A percentile compares a stretch with the other conserved stretches of the same genome.
phyloP scores from a whole-genome alignment of 2,329 filamentous ascomycete species.

The Colletotrichum sidae region DNA sequence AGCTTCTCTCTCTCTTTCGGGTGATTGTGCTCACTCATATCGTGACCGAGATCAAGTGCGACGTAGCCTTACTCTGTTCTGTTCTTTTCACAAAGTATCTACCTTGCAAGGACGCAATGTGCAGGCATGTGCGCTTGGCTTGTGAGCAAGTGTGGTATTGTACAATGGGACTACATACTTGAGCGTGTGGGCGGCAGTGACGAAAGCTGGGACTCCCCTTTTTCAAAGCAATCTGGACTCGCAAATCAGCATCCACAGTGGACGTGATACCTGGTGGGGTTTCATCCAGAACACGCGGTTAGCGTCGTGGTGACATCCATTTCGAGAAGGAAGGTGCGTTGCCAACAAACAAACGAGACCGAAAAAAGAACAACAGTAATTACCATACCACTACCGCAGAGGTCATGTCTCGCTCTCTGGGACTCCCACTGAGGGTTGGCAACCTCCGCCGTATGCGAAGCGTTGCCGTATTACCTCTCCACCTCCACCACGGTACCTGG shows the following conservation, averaged over 20 bases:
- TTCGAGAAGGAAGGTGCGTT: conserved; percentile 27
- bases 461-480: conserved; percentile 4
- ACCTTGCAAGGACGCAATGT: too few species aligned
- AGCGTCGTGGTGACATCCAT: conserved; percentile 35
- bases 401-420: background rate
- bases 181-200: conserved; percentile 2
- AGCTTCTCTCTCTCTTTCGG: too few species aligned
- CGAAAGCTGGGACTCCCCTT: conserved; percentile 26
- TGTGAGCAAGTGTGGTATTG: conserved; percentile 26
- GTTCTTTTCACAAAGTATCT: too few species aligned
- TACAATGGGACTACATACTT: too few species aligned
- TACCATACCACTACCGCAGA: background rate
- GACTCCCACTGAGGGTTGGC: background rate
- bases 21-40: too few species aligned
- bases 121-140: background rate
- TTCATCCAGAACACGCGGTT: conserved; percentile 17
- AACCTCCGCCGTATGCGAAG: background rate
- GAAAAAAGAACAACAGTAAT: conserved; percentile 19
- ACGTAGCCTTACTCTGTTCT: too few species aligned
- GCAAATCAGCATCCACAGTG: conserved; percentile 31
- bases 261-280: background rate
- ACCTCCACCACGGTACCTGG: background rate
- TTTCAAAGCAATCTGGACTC: conserved; percentile 30
- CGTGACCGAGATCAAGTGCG: too few species aligned
- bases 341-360: conserved; percentile 24